phyloP scores from a whole-genome alignment of 805 yeast species.

The Myxozyma sirexii region DNA sequence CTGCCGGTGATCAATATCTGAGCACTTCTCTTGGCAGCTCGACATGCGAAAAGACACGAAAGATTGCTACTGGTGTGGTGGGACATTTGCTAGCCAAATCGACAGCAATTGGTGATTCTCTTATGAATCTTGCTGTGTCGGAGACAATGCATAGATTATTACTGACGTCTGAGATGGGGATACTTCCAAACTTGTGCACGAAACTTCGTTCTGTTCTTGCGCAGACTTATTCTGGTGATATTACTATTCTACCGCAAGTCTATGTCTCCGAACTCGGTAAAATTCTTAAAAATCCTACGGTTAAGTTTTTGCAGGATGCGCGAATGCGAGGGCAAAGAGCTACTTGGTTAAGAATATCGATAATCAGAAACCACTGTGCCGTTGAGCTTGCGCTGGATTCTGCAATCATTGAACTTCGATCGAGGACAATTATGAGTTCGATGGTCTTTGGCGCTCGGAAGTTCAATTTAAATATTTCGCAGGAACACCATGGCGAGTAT shows the following conservation, averaged over 20 bases:
- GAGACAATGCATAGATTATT: slow-evolving; percentile 81
- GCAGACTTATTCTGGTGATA: slow-evolving; percentile 90
- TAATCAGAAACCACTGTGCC: slow-evolving; percentile 86
- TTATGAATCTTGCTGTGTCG: slow-evolving; percentile 49
- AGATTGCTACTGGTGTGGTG: slow-evolving; percentile 5
- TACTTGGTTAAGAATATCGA: slow-evolving; percentile 88
- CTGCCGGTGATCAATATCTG: background rate
- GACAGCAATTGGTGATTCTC: slow-evolving; percentile 12
- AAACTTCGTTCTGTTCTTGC: slow-evolving; percentile 74
- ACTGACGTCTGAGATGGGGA: slow-evolving; percentile 72
- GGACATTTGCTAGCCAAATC: slow-evolving; percentile 13
- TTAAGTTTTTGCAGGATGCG: slow-evolving; percentile 69
- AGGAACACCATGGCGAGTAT: background rate
- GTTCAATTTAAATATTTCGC: background rate
- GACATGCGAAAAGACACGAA: background rate
- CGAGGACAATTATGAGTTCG: slow-evolving; percentile 24
- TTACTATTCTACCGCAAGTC: slow-evolving; percentile 85
- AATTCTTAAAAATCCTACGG: slow-evolving; percentile 78
- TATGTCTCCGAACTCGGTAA: slow-evolving; percentile 58
- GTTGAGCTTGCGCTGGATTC: slow-evolving; percentile 84
- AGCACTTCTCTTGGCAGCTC: background rate
- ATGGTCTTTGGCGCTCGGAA: slow-evolving; percentile 17
- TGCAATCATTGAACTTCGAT: slow-evolving; percentile 53
- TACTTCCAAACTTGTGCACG: slow-evolving; percentile 70
- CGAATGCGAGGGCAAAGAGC: slow-evolving; percentile 84